Base-by-base conservation (phyloP, 2,329 filamentous ascomycete genomes). In the Rhinocladiella similis region DNA sequence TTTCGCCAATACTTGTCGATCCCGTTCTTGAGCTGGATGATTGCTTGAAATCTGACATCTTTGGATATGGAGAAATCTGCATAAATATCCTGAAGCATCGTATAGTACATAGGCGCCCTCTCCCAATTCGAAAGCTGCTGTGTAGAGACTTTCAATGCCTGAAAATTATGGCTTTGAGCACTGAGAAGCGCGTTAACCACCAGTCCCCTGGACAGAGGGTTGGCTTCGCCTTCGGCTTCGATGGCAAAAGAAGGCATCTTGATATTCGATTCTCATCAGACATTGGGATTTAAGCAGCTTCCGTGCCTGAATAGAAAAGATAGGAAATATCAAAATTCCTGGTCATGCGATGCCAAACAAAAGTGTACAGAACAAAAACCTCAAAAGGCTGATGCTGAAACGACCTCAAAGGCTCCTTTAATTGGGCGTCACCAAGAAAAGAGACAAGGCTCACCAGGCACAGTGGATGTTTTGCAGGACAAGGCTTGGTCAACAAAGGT, bases 1-100 rank as follows among this genome's bases (percentile, higher is more conserved):
- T 81, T 90, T 69, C 94, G 83, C 94, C 94, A 99, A 73, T 91
- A 91, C 70, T 88, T 91, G 70, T 97, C 93, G 72, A 97, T 92
- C 53, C 92, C 94, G 72, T 97, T 97, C 72, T 97, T 97, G 52
- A 99, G 81, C 70, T 96, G 90, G 64, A 97, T 96, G 56, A 97
- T 85, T 53, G 93, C 89, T 10, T 97, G 85, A 68, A 96, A 91
- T 59, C 94, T 89, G 51, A 93, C 83, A 67, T 95, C 87, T 56
- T 84, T 75, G 1, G 90, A 89, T 1, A 95, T 77, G 1, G 85
- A 84, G 59, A 85, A 85, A 75, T 96, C 89, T 61, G 96, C 81
- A 70, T 92, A 97, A 35, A 91, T 83, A 65, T 87, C 82, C 87
- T 95, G 88, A 50, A 91, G 76, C 16, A 84, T 79, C 20, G 83